Evolutionary conservation across 257 asterid species (phyloP).

Genomic region (Anisodus acutangulus): DNA sequence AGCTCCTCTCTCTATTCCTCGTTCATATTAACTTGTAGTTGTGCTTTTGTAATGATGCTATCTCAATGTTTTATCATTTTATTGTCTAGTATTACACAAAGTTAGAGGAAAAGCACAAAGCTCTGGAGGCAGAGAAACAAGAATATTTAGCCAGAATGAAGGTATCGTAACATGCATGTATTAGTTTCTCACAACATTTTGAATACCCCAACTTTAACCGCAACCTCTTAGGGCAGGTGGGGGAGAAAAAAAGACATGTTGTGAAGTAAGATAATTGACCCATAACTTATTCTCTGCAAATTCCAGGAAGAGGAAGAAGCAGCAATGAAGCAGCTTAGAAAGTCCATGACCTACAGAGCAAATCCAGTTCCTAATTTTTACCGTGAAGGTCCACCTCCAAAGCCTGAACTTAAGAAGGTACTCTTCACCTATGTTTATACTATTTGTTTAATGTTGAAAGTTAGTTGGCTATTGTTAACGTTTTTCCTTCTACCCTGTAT

Average conservation of each 20-base stretch:
- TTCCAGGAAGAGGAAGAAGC: conserved; percentile 82
- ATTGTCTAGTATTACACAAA: conserved; percentile 63
- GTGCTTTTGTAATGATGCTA: background rate
- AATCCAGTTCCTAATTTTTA: conserved; percentile 93
- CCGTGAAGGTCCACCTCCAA: conserved; percentile 87
- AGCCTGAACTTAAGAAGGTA: conserved; percentile 86
- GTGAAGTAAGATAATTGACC: background rate
- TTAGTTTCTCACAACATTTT: conserved; percentile 2
- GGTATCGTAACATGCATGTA: conserved; percentile 43
- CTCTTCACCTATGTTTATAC: background rate
- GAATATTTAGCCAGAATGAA: conserved; percentile 72
- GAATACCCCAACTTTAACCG: background rate
- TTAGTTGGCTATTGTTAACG: background rate
- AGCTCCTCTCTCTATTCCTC: background rate
- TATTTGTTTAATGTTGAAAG: background rate
- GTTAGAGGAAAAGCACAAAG: conserved; percentile 84
- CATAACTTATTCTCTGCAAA: conserved; percentile 31
- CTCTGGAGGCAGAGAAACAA: conserved; percentile 78
- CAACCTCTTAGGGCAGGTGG: background rate
- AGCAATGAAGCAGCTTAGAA: conserved; percentile 78
- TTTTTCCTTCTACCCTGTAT: background rate
- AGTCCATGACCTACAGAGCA: conserved; percentile 77
- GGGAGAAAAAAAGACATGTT: background rate
- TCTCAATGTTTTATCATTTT: conserved; percentile 11
- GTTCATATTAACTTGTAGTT: conserved; percentile 15